phyloP scores from a whole-genome alignment of 495 filamentous ascomycete genomes.

The Penicillium samsonianum region DNA sequence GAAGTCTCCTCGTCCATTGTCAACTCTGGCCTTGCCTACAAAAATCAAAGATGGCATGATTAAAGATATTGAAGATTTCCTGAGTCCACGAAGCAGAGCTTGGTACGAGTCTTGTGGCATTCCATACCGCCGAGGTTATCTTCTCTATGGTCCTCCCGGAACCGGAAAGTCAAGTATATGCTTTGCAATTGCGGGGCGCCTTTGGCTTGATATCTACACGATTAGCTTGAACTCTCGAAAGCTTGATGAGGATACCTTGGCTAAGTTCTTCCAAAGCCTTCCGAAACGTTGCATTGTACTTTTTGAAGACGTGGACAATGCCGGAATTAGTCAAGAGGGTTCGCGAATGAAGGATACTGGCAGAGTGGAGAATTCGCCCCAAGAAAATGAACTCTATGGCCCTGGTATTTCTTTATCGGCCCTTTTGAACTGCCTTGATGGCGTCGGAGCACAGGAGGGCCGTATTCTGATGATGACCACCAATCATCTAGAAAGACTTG shows the following conservation, averaged over 20 bases:
- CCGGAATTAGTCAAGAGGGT: conserved; percentile 36
- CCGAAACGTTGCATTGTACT: conserved; percentile 36
- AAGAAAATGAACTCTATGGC: conserved; percentile 29
- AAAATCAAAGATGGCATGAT: conserved; percentile 13
- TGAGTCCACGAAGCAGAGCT: conserved; percentile 12
- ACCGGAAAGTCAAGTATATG: conserved; percentile 67
- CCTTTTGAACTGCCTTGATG: conserved; percentile 81
- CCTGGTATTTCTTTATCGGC: conserved; percentile 61
- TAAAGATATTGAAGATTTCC: conserved; percentile 19
- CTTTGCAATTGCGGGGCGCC: conserved; percentile 60
- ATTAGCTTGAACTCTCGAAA: conserved; percentile 27
- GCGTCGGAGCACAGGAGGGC: conserved; percentile 79
- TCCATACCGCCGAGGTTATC: conserved; percentile 63
- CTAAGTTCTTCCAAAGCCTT: conserved; percentile 58
- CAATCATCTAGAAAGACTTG: conserved; percentile 73
- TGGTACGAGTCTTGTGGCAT: conserved; percentile 57
- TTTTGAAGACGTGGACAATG: conserved; percentile 39
- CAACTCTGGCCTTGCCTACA: background rate
- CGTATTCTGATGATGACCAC: conserved; percentile 84
- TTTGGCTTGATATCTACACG: conserved; percentile 62
- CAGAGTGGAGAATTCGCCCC: conserved; percentile 13
- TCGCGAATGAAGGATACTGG: background rate
- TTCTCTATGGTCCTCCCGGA: conserved; percentile 69
- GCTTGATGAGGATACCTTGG: conserved; percentile 59
- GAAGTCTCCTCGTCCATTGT: background rate